Percentiles rank a stretch among this genome's conserved stretches.
phyloP scores from a whole-genome alignment of 2,329 filamentous ascomycete genomes.

The Pseudogymnoascus sp. region DNA sequence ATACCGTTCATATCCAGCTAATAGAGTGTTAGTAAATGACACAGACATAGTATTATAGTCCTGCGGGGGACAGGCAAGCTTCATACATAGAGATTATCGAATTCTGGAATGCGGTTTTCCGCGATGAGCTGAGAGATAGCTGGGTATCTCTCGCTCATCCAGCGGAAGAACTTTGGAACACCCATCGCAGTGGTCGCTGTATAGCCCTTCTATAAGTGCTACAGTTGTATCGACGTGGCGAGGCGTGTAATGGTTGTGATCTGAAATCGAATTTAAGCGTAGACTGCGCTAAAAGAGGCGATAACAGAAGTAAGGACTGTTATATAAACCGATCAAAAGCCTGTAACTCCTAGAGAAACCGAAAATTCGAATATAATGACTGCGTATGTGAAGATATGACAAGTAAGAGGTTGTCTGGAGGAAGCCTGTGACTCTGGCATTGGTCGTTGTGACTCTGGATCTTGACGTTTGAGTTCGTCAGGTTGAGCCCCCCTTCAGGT shows the following conservation, averaged over 20 bases:
- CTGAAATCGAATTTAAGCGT: neutral
- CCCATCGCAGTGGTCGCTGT: conserved; percentile 28
- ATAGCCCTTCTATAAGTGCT: conserved; percentile 4
- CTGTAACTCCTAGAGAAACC: conserved; percentile 3
- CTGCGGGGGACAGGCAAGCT: conserved; percentile 12
- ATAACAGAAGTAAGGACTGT: conserved; percentile 4
- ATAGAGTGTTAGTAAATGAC: neutral
- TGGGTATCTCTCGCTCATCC: conserved; percentile 98
- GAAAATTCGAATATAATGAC: conserved; percentile 1
- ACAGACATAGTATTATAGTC: neutral
- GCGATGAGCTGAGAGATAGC: conserved; percentile 97
- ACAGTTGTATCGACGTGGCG: neutral
- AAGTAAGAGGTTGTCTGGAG: conserved; percentile 2
- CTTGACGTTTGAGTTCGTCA: conserved; percentile 7
- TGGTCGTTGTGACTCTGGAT: neutral
- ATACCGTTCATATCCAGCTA: conserved; percentile 94
- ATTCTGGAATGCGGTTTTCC: conserved; percentile 97
- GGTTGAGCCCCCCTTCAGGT: neutral
- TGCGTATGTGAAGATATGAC: neutral
- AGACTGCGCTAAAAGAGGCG: conserved; percentile 3
- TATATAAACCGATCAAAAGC: conserved; percentile 4
- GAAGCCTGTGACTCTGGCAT: conserved; percentile 6
- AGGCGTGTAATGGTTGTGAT: neutral
- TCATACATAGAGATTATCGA: conserved; percentile 85
- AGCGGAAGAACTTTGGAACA: conserved; percentile 55